These are phyloP conservation scores for Wickerhamiella sergipiensis DNA, from an alignment of 805 yeast genomes.

Conservation along the genomic window DNA sequence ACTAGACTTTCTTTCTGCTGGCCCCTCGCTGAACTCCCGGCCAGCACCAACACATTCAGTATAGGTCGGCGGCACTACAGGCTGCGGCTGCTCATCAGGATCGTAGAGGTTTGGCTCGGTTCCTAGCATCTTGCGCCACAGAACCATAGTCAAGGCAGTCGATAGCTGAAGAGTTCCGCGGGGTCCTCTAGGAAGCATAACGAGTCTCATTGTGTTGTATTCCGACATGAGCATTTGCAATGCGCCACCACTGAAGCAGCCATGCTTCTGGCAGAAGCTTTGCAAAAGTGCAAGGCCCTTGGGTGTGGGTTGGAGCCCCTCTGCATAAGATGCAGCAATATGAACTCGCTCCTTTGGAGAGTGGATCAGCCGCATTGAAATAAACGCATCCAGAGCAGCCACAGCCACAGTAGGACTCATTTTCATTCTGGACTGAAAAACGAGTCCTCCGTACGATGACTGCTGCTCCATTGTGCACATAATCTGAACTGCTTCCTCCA, in stretches of 20 bases:
- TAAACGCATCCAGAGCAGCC: neutral
- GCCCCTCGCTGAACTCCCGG: neutral
- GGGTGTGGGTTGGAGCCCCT: slow-evolving; percentile 70
- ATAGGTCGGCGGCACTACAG: slow-evolving; percentile 4
- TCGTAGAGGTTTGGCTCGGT: slow-evolving; percentile 56
- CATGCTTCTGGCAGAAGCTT: slow-evolving; percentile 43
- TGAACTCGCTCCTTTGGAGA: slow-evolving; percentile 5
- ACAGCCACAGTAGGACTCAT: neutral
- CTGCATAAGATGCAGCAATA: neutral
- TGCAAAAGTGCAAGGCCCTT: slow-evolving; percentile 69
- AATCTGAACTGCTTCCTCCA: neutral
- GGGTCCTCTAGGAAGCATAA: slow-evolving; percentile 51
- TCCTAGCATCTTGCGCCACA: slow-evolving; percentile 56
- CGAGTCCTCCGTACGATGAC: neutral
- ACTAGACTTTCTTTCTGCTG: neutral
- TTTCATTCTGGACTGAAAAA: neutral
- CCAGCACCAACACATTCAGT: neutral
- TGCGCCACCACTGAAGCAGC: slow-evolving; percentile 29
- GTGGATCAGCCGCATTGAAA: slow-evolving; percentile 6
- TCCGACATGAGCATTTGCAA: slow-evolving; percentile 40
- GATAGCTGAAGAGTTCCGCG: slow-evolving; percentile 49
- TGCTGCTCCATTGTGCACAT: neutral
- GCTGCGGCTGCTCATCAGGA: slow-evolving; percentile 39
- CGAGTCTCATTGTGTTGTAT: slow-evolving; percentile 60
- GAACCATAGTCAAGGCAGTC: slow-evolving; percentile 43